Conservation (phyloP, 2,329 filamentous ascomycete species). For the Davidsoniella virescens region DNA sequence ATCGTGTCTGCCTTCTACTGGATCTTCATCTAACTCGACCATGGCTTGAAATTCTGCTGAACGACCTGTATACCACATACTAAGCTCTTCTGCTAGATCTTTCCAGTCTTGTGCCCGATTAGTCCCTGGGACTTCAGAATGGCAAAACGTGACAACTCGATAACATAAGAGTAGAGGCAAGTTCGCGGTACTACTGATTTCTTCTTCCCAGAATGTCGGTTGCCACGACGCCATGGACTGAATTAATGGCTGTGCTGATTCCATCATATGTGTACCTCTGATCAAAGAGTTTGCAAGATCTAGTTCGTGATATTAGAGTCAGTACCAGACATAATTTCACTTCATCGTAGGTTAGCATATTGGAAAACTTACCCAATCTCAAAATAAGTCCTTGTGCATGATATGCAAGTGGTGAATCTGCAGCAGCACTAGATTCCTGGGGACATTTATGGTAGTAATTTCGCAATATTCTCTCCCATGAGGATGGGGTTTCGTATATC, state of each 20-base stretch:
- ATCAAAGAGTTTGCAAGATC: too few relatives aligned
- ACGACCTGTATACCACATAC: constrained; percentile 20
- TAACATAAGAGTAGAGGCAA: constrained; percentile 21
- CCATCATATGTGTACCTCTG: too few relatives aligned
- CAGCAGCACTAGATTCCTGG: not conserved
- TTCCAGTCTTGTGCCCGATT: constrained; percentile 19
- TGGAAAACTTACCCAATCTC: too few relatives aligned
- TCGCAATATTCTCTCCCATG: not conserved
- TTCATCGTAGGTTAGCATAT: too few relatives aligned
- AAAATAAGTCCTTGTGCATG: too few relatives aligned
- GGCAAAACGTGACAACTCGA: constrained; percentile 21
- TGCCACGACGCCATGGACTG: too few relatives aligned
- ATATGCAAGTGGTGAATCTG: too few relatives aligned
- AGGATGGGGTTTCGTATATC: not conserved
- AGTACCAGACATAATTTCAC: too few relatives aligned
- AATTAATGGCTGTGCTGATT: too few relatives aligned
- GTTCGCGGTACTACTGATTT: constrained; percentile 2
- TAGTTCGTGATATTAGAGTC: too few relatives aligned
- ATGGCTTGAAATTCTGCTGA: constrained; percentile 21
- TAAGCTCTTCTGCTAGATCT: constrained; percentile 19
- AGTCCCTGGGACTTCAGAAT: constrained; percentile 9
- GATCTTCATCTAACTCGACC: not conserved
- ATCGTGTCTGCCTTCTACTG: constrained; percentile 18
- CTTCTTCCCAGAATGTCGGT: too few relatives aligned
- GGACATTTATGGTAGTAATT: not conserved